Evolutionary conservation across 495 filamentous ascomycete species (phyloP).

Genomic region (Neohortaea acidophila): DNA sequence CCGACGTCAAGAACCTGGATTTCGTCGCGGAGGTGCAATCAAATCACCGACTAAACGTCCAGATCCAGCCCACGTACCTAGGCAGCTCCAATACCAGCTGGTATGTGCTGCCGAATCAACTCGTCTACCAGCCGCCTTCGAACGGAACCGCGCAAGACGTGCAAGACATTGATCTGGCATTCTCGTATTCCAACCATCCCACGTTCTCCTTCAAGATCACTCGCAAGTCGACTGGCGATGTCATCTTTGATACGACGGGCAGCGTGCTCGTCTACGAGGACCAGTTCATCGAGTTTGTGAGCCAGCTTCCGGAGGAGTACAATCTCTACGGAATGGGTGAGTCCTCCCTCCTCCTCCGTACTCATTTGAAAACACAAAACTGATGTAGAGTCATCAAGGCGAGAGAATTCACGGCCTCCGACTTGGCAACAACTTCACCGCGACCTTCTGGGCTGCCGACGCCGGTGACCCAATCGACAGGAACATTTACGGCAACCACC

Average conservation of each 20-base stretch:
- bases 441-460: conserved; percentile 61
- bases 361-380: too few species aligned
- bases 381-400: too few species aligned
- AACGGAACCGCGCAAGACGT: conserved; percentile 23
- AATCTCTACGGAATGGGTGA: conserved; percentile 30
- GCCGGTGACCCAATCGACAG: conserved; percentile 44
- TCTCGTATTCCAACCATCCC: conserved; percentile 37
- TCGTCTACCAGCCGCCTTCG: conserved; percentile 44
- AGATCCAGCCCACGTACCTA: conserved; percentile 42
- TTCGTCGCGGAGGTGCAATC: conserved; percentile 41
- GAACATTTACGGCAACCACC: conserved; percentile 44
- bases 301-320: conserved; percentile 41
- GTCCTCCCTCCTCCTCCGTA: too few species aligned
- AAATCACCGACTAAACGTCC: conserved; percentile 56
- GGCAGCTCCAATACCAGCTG: conserved; percentile 58
- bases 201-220: conserved; percentile 44
- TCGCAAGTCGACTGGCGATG: conserved; percentile 41
- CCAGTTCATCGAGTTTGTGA: conserved; percentile 50
- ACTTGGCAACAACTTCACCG: conserved; percentile 42
- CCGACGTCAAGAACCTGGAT: conserved; percentile 41
- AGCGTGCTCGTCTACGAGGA: conserved; percentile 45
- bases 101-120: conserved; percentile 55
- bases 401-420: conserved; percentile 45
- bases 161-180: conserved; percentile 36
- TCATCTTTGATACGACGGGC: conserved; percentile 41